A percentile compares a stretch with the other conserved stretches of the same genome.
Evolutionary conservation across 2,329 filamentous ascomycete species (phyloP).

Genomic region (Fusarium temperatum): DNA sequence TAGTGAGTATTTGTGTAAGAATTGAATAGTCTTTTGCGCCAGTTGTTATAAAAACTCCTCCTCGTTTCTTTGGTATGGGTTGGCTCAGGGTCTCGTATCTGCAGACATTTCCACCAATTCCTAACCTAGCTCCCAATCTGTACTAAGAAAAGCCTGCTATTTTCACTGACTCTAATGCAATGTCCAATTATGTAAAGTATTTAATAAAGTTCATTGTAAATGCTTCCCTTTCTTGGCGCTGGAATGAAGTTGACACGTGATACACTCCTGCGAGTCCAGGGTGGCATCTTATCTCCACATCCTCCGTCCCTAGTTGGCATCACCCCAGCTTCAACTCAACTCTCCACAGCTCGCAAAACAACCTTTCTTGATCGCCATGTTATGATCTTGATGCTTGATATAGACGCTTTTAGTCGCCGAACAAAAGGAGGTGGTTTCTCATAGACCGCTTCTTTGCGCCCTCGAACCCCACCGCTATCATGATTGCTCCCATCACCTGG

Average conservation of each 20-base stretch:
- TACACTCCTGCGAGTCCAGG: slow-evolving; percentile 25
- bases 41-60: background rate
- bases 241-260: slow-evolving; percentile 34
- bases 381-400: slow-evolving; percentile 12
- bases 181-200: background rate
- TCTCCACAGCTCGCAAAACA: background rate
- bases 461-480: background rate
- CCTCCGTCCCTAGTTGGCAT: background rate
- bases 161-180: background rate
- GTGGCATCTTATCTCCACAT: slow-evolving; percentile 42
- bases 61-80: too few species aligned
- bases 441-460: background rate
- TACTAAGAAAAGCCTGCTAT: background rate
- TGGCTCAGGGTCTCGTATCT: background rate
- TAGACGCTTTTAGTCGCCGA: slow-evolving; percentile 18
- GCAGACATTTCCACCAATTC: background rate
- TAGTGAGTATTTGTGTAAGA: background rate
- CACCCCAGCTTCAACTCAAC: slow-evolving; percentile 1
- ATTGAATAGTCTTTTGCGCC: too few species aligned
- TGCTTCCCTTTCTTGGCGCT: background rate
- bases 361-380: slow-evolving; percentile 27
- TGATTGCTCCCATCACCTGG: slow-evolving; percentile 29
- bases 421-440: slow-evolving; percentile 2
- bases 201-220: background rate
- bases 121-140: too few species aligned